These are phyloP conservation scores for Alternaria atra DNA, from an alignment of 2,329 filamentous ascomycete genomes.

Conservation along the genomic window DNA sequence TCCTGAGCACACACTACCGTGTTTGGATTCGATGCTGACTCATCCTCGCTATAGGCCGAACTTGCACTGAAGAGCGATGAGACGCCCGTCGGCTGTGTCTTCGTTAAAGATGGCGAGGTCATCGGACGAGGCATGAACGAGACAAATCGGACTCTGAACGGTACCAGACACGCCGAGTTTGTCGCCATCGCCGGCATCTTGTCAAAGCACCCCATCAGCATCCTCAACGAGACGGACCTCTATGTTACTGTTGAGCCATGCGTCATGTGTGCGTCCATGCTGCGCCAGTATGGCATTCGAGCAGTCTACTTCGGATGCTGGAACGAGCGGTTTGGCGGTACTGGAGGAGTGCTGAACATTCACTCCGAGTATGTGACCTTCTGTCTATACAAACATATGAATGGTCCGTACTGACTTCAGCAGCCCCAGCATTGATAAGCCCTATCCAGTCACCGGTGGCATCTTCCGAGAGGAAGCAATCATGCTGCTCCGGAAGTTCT, in stretches of 20 bases:
- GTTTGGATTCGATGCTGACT: conserved; percentile 28
- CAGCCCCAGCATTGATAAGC: conserved; percentile 73
- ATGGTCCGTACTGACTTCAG: conserved; percentile 35
- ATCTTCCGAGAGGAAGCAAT: conserved; percentile 93
- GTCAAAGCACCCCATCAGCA: conserved; percentile 69
- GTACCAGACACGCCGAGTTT: conserved; percentile 94
- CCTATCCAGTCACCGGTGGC: conserved; percentile 85
- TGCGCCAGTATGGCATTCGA: conserved; percentile 86
- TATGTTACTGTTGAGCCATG: conserved; percentile 99
- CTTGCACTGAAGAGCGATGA: conserved; percentile 83
- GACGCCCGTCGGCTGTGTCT: conserved; percentile 95
- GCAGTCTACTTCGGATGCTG: conserved; percentile 94
- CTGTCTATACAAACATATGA: background rate
- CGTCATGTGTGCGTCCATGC: conserved; percentile 95
- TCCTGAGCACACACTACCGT: background rate
- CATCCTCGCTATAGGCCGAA: conserved; percentile 69
- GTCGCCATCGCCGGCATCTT: conserved; percentile 79
- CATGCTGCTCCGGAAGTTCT: conserved; percentile 89
- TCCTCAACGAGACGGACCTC: conserved; percentile 78
- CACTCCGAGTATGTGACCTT: conserved; percentile 68
- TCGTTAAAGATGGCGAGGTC: conserved; percentile 80
- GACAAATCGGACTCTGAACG: conserved; percentile 69
- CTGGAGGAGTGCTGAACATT: conserved; percentile 89
- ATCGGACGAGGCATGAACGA: conserved; percentile 96
- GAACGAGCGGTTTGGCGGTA: conserved; percentile 97